phyloP scores from a whole-genome alignment of 176 grass and related monocot species.

The Paspalum notatum region DNA sequence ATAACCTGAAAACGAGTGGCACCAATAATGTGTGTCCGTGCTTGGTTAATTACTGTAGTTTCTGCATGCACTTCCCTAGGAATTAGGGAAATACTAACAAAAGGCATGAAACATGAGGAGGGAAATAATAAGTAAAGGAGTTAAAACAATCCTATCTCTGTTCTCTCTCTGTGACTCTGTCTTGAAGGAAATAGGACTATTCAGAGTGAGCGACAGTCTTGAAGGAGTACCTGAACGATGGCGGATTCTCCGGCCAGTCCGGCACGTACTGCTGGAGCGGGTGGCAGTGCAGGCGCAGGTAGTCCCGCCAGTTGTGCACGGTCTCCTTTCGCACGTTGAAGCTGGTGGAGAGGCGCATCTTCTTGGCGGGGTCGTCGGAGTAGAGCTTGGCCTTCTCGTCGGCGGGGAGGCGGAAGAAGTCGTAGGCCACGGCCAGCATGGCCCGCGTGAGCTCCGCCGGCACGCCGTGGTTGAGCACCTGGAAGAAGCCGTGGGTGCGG shows the following conservation, averaged over 20 bases:
- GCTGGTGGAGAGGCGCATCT: slow-evolving; percentile 91
- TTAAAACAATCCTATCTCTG: no score
- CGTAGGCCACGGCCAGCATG: slow-evolving; percentile 43
- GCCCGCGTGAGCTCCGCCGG: slow-evolving; percentile 26
- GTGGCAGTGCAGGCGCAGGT: slow-evolving; percentile 91
- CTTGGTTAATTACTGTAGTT: no score
- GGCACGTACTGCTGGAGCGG: slow-evolving; percentile 68
- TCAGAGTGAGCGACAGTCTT: no score
- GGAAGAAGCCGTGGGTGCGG: slow-evolving; percentile 73
- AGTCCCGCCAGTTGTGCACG: slow-evolving; percentile 93
- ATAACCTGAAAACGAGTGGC: no score
- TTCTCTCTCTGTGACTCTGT: no score
- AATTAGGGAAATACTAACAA: no score
- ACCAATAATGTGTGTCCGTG: no score
- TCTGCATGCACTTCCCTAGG: no score
- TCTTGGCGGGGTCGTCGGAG: slow-evolving; percentile 88
- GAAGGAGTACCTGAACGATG: slow-evolving; percentile 79
- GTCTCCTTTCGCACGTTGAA: slow-evolving; percentile 91
- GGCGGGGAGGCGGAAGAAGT: slow-evolving; percentile 69
- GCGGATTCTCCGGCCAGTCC: slow-evolving; percentile 69
- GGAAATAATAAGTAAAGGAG: no score
- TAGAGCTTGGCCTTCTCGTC: slow-evolving; percentile 92
- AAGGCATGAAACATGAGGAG: no score
- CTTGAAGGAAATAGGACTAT: no score
- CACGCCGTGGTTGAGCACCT: slow-evolving; percentile 80